Evolutionary conservation across 257 asterid genomes (phyloP).

Genomic region (Ilex asprella): DNA sequence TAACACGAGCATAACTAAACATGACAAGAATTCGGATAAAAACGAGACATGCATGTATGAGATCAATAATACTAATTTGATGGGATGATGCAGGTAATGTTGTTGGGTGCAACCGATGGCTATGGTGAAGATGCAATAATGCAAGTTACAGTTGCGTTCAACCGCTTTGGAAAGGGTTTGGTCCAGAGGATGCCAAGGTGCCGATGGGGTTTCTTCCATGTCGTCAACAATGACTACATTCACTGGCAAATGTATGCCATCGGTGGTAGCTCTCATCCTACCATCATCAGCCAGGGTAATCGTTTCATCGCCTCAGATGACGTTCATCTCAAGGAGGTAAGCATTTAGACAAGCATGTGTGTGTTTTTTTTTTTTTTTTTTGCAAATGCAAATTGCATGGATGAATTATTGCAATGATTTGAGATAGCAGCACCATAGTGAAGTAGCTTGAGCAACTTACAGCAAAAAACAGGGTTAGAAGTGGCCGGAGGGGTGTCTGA

Average conservation of each 20-base stretch:
- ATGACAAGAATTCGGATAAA: too few relatives aligned
- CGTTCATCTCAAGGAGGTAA: constrained; percentile 49
- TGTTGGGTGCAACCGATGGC: constrained; percentile 66
- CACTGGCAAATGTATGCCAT: constrained; percentile 77
- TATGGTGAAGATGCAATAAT: constrained; percentile 43
- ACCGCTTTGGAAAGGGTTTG: constrained; percentile 57
- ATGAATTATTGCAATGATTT: too few relatives aligned
- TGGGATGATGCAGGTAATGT: constrained; percentile 50
- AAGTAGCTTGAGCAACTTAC: too few relatives aligned
- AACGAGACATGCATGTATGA: too few relatives aligned
- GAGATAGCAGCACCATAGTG: too few relatives aligned
- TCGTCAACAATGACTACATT: constrained; percentile 71
- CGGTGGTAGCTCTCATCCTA: constrained; percentile 74
- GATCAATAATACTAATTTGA: not conserved
- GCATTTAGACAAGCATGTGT: too few relatives aligned
- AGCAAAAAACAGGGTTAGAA: too few relatives aligned
- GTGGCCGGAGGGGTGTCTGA: too few relatives aligned
- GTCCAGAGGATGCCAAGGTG: constrained; percentile 85
- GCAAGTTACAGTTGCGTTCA: constrained; percentile 81
- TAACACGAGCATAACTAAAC: too few relatives aligned
- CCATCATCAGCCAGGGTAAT: constrained; percentile 85
- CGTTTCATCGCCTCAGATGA: constrained; percentile 58
- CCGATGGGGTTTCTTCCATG: constrained; percentile 76
- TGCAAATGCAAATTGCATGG: too few relatives aligned
- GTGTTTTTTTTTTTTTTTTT: too few relatives aligned